Conservation (phyloP, 768 basidiomycete genomes). For the Aureoboletus auriporus region DNA sequence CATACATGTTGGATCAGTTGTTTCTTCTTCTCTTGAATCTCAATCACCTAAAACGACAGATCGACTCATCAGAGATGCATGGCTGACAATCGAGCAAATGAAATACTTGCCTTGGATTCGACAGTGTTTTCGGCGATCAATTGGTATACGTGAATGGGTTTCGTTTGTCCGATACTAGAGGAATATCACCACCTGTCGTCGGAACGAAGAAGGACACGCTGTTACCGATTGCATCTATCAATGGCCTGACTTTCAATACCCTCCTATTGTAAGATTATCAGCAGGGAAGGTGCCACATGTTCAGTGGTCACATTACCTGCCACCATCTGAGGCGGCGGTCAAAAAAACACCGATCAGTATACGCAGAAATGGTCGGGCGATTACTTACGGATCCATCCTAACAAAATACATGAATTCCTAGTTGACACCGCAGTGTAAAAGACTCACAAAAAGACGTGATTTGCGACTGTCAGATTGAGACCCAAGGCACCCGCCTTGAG, state of each 20-base stretch:
- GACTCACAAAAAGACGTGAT: conserved; percentile 77
- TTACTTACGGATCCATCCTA: conserved; percentile 80
- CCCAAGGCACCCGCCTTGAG: conserved; percentile 86
- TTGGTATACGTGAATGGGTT: conserved; percentile 82
- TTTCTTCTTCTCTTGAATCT: conserved; percentile 87
- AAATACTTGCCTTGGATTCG: conserved; percentile 62
- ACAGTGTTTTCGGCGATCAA: conserved; percentile 88
- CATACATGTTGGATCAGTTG: conserved; percentile 67
- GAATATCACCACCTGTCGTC: conserved; percentile 1
- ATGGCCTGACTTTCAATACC: conserved; percentile 85
- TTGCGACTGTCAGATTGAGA: conserved; percentile 83
- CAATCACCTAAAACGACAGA: conserved; percentile 50
- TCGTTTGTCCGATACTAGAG: conserved; percentile 71
- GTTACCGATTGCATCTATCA: conserved; percentile 69
- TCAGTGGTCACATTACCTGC: conserved; percentile 43
- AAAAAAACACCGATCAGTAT: conserved; percentile 13
- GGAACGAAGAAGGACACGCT: background rate
- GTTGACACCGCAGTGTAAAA: background rate
- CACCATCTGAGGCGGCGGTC: conserved; percentile 54
- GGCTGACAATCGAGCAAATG: background rate
- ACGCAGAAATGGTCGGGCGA: background rate
- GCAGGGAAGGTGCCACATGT: conserved; percentile 3
- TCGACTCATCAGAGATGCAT: background rate
- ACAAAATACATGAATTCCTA: conserved; percentile 6
- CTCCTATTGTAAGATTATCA: conserved; percentile 45